Evolutionary conservation across 1,139 yeast species (phyloP), one percentile per base, ranked within the genome.

Genomic region (Debaryomycetaceae sp.): DNA sequence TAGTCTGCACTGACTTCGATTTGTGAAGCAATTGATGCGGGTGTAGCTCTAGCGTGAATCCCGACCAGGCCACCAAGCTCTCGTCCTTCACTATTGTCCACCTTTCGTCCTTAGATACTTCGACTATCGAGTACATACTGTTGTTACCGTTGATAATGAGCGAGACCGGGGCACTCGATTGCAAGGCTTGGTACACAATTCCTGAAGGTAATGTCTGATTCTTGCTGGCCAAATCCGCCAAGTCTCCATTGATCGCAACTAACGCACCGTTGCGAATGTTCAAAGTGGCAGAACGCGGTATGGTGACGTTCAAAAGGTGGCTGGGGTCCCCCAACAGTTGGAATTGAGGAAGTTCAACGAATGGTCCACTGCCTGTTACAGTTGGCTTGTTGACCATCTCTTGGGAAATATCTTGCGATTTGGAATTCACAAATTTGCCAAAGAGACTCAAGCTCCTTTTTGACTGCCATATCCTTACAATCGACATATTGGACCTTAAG

Each of bases 41-140:
- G n/a, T 42, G 42, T 17, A 75, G 42, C 22, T 58, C 51, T 13
- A 72, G 47, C 44, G 67, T 62, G 40, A 63, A 62, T 0, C 80
- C 80, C 1, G 73, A 61, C 81, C 81, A 77, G 2, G 79, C 79
- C 13, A 74, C 59, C 20, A 77, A 47, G 43, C 59, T 57, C 6
- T 63, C 58, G 40, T 61, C 60, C 20, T 63, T 63, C 6, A 59
- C 43, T n/a, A 75, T 55, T 3, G 54, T 54, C 81, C 81, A 76
- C n/a, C 48, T 44, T 11, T 57, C 56, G 8, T 47, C 43, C 37
- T 47, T 34, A 43, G 55, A 41, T 3, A 59, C 47, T 6, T 65
- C 61, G 34, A 70, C 49, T 5, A 66, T 49, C 5, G 62, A 55
- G 44, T 63, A 68, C 43, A 61, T 59, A 24, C 55, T 56, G 34